These are phyloP conservation scores for Pleurotus citrinopileatus DNA, from an alignment of 768 basidiomycete species.

Conservation along the genomic window DNA sequence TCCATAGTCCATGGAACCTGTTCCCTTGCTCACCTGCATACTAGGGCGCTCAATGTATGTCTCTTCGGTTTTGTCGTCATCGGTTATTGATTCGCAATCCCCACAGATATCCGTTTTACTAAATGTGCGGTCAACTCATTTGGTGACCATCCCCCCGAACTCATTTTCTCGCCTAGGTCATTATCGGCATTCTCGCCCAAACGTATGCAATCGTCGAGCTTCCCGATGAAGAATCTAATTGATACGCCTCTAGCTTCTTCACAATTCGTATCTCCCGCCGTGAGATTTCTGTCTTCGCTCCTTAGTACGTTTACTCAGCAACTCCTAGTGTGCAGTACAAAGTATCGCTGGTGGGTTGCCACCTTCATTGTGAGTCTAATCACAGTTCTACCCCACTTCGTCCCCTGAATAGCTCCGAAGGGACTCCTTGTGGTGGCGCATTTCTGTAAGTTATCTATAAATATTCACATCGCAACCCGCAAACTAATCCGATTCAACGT, in stretches of 20 bases:
- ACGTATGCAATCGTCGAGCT: constrained; percentile 11
- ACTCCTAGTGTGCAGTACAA: constrained; percentile 1
- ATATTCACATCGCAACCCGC: not conserved
- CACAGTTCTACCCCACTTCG: not conserved
- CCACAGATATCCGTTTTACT: constrained; percentile 10
- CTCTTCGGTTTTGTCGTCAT: not conserved
- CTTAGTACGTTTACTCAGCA: not conserved
- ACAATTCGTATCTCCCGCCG: constrained; percentile 10
- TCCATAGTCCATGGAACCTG: not conserved
- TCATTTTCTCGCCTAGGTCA: constrained; percentile 10
- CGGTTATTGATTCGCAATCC: too few species aligned
- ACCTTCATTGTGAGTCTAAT: constrained; percentile 1
- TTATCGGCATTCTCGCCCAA: constrained; percentile 21
- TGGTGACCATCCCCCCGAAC: not conserved
- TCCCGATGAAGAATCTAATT: not conserved
- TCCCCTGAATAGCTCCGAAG: not conserved
- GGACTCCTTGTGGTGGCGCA: constrained; percentile 1
- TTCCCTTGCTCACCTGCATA: not conserved
- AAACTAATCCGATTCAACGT: not conserved
- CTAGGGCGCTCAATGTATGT: constrained; percentile 35
- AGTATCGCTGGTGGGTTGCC: constrained; percentile 5
- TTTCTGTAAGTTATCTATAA: not conserved
- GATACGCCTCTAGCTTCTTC: constrained; percentile 10
- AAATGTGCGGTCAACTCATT: constrained; percentile 7
- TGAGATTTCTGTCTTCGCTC: too few species aligned